Conservation (phyloP, 257 asterid genomes). For the Misopates orontium region DNA sequence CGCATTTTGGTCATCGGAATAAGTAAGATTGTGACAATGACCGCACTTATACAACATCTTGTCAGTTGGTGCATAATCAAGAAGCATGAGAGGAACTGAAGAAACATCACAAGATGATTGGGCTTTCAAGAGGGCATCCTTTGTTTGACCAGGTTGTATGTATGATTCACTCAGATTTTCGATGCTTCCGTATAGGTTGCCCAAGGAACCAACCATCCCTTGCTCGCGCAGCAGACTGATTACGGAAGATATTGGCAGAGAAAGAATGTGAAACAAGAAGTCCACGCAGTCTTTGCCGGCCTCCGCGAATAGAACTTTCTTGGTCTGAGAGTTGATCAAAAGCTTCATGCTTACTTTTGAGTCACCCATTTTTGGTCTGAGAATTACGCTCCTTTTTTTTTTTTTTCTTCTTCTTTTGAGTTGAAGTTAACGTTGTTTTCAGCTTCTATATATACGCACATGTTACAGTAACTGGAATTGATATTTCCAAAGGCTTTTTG, state of each 20-base stretch:
- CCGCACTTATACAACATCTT: slow-evolving; percentile 7
- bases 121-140: slow-evolving; percentile 32
- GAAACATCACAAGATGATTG: neutral
- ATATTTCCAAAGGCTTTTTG: too few species aligned
- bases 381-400: too few species aligned
- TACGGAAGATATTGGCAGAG: slow-evolving; percentile 30
- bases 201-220: slow-evolving; percentile 29
- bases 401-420: too few species aligned
- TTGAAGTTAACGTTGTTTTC: too few species aligned
- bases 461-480: too few species aligned
- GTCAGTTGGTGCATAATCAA: neutral
- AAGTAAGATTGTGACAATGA: neutral
- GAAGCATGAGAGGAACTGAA: slow-evolving; percentile 23
- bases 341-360: slow-evolving; percentile 57
- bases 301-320: slow-evolving; percentile 40
- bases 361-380: too few species aligned
- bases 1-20: too few species aligned
- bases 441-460: too few species aligned
- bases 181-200: slow-evolving; percentile 27
- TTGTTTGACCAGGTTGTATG: slow-evolving; percentile 22
- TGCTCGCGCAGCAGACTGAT: slow-evolving; percentile 24
- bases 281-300: slow-evolving; percentile 41
- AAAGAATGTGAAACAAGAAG: slow-evolving; percentile 39
- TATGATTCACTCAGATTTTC: slow-evolving; percentile 26
- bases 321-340: slow-evolving; percentile 30